Evolutionary conservation across 1,139 yeast species (phyloP).

Genomic region (Suzukiozyma palmioleophila): DNA sequence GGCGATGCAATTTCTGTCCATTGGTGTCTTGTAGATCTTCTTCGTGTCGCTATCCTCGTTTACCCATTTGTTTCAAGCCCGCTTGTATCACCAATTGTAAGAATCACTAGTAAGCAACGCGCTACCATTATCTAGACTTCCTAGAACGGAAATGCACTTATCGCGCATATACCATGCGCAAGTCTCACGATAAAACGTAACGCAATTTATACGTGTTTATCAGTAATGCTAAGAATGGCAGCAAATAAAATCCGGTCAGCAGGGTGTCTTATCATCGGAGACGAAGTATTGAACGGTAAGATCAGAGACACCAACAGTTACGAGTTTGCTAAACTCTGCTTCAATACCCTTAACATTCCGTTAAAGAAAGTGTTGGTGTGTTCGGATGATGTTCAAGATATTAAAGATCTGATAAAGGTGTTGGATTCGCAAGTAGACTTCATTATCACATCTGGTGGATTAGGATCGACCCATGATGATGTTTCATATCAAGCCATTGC

Average conservation of each 20-base stretch:
- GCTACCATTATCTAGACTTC: no score
- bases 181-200: no score
- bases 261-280: slow-evolving; percentile 68
- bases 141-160: not conserved
- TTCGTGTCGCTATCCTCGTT: no score
- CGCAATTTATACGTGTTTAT: not conserved
- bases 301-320: slow-evolving; percentile 75
- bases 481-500: slow-evolving; percentile 74
- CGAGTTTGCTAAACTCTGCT: slow-evolving; percentile 68
- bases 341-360: slow-evolving; percentile 45
- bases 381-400: slow-evolving; percentile 71
- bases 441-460: slow-evolving; percentile 76
- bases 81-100: no score
- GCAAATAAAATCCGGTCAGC: slow-evolving; percentile 19
- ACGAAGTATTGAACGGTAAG: slow-evolving; percentile 85
- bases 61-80: no score
- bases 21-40: no score
- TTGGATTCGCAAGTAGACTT: slow-evolving; percentile 54
- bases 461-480: slow-evolving; percentile 90
- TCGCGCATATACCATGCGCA: no score
- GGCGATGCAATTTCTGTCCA: no score
- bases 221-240: not conserved
- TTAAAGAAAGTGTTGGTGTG: slow-evolving; percentile 65
- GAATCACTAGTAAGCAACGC: no score
- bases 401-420: slow-evolving; percentile 46